Evolutionary conservation across 306 rosid genomes (phyloP), one percentile per base, ranked within the genome.

Genomic region (Quercus variabilis): DNA sequence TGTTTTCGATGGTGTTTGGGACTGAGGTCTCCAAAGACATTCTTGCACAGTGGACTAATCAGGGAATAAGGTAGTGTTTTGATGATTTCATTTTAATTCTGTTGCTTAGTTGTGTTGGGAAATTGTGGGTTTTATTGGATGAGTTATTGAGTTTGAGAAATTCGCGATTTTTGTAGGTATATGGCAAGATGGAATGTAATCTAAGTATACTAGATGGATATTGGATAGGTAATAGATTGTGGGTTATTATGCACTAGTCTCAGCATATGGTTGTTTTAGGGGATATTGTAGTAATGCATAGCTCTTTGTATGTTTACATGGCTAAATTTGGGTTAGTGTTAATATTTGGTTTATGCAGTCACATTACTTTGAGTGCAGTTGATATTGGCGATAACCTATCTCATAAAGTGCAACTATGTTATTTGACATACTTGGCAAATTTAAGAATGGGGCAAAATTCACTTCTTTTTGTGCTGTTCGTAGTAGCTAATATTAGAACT

Each of bases 31-130:
- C 98, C 1, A 92, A 86, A 84, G 93, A 82, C 23, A 88, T 95
- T 83, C 98, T 95, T 52, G 93, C 93, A 10, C 98, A 86, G 82
- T 95, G 99, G 99, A 87, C 96, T 79, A 95, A 95, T 78, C 99
- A 95, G 85, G 99, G 99, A 62, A 92, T 95, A 82, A 91, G 99
- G 99, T 94, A 80, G 30, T 84, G 17, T 35, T n/a, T n/a, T 35
- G 15, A 30, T 31, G 17, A 33, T 19, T 35, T 20, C 2, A 12
- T 26, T 62, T 3, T 62, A 2, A 62, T 18, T 64, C 8, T 11
- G 23, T 31, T 31, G 46, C 6, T 11, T 60, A 49, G 17, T 13
- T 49, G 17, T 49, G 54, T 11, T 15, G 1, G 46, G 46, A 21
- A 30, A 15, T 65, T 31, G 15, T 30, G 31, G 25, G 46, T 41